A percentile compares a stretch with the other conserved stretches of the same genome.
These are phyloP conservation scores for Fusarium sp. DNA, from an alignment of 2,329 filamentous ascomycete genomes.

Conservation along the genomic window DNA sequence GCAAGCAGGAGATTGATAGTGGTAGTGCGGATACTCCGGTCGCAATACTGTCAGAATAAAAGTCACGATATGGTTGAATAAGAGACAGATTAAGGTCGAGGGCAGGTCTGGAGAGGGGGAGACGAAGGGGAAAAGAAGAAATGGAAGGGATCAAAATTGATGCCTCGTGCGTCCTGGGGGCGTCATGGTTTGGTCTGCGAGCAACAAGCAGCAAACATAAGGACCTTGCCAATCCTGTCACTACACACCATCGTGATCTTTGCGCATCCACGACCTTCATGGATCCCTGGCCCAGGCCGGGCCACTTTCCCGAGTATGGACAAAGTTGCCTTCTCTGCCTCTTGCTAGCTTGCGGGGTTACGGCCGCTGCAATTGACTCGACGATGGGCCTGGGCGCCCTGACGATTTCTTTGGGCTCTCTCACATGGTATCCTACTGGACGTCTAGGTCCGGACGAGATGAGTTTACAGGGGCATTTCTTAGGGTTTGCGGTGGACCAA, in stretches of 20 bases:
- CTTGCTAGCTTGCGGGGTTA: conserved; percentile 47
- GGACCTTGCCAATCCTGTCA: conserved; percentile 39
- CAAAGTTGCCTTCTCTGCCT: conserved; percentile 37
- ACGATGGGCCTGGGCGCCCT: conserved; percentile 1
- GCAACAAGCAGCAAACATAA: conserved; percentile 33
- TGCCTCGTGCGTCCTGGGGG: conserved; percentile 45
- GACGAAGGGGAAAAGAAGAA: conserved; percentile 41
- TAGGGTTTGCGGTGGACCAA: conserved; percentile 12
- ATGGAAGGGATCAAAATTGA: conserved; percentile 41
- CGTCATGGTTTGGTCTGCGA: conserved; percentile 49
- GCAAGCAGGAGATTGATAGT: conserved; percentile 29
- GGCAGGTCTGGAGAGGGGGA: conserved; percentile 11
- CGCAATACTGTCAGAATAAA: not conserved
- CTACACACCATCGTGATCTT: conserved; percentile 50
- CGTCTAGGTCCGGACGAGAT: conserved; percentile 15
- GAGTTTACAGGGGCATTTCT: conserved; percentile 27
- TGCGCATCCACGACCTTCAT: conserved; percentile 42
- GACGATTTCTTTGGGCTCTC: not conserved
- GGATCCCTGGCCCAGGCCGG: conserved; percentile 44
- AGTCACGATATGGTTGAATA: conserved; percentile 25
- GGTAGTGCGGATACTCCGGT: conserved; percentile 10
- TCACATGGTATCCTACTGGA: no score
- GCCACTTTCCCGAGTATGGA: conserved; percentile 41
- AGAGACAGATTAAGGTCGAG: conserved; percentile 14
- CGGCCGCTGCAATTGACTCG: conserved; percentile 28